Percentiles rank a stretch among this genome's conserved stretches.
phyloP scores from a whole-genome alignment of 2,329 filamentous ascomycete genomes.

The Didymella exigua region DNA sequence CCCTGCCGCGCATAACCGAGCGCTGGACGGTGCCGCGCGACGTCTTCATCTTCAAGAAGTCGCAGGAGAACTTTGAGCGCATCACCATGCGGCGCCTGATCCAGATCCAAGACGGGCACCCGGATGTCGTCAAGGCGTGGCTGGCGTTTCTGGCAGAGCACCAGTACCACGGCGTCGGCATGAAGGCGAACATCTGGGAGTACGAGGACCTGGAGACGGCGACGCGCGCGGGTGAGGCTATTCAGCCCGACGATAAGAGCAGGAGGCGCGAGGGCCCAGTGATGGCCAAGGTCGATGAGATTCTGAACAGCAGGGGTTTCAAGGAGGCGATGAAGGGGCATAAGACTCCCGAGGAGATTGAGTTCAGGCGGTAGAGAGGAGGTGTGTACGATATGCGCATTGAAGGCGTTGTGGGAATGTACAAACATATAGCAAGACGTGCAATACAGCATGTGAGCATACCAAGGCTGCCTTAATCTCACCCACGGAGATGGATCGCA shows the following conservation, averaged over 20 bases:
- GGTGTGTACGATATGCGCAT: slow-evolving; percentile 12
- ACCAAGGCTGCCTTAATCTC: neutral
- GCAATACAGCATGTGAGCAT: neutral
- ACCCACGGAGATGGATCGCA: too few species aligned
- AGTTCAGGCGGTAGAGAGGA: slow-evolving; percentile 29
- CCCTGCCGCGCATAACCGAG: slow-evolving; percentile 84
- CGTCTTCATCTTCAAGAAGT: slow-evolving; percentile 96
- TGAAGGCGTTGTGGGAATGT: slow-evolving; percentile 1
- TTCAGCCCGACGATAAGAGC: slow-evolving; percentile 33
- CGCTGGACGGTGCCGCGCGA: slow-evolving; percentile 90
- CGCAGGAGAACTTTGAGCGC: slow-evolving; percentile 96
- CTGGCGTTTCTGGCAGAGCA: slow-evolving; percentile 90
- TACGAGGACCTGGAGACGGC: slow-evolving; percentile 67
- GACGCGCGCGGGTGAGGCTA: slow-evolving; percentile 35
- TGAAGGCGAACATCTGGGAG: slow-evolving; percentile 98
- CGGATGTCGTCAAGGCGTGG: slow-evolving; percentile 89
- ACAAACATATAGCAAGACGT: slow-evolving; percentile 13
- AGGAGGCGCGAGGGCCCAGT: slow-evolving; percentile 41
- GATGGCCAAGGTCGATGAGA: slow-evolving; percentile 46
- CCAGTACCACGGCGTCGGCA: slow-evolving; percentile 92
- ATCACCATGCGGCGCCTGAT: slow-evolving; percentile 85
- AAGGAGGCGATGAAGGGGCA: slow-evolving; percentile 42
- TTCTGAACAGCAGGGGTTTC: slow-evolving; percentile 36
- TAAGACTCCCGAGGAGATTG: slow-evolving; percentile 24
- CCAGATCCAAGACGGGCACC: slow-evolving; percentile 89